Base-by-base conservation (phyloP, 228 moss, liverwort and hornwort genomes). In the Sphagnum fallax region DNA sequence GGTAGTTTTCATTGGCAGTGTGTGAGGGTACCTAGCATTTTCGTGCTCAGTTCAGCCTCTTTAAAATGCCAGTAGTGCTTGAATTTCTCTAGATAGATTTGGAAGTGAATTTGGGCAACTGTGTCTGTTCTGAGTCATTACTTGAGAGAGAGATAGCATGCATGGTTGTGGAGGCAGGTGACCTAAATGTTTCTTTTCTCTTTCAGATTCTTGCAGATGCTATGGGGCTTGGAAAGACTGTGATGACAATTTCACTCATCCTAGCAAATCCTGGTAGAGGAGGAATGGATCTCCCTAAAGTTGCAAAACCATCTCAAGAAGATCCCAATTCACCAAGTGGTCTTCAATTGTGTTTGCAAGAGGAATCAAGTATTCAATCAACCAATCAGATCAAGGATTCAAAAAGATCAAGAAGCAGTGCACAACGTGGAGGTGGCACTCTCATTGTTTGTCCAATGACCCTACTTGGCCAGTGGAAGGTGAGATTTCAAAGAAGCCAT, bases 371-470 rank as follows among this genome's bases (percentile, higher is more conserved):
- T 64, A 77, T 57, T 60, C 79, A 74, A 75, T 60, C 67, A 65
- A 52, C 59, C 8, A 80, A 71, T 63, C 78, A 67, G 70, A 52
- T 74, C 64, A 3, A 66, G 75, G 77, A 75, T 16, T 57, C 53
- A 50, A 85, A 63, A 60, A 80, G 72, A 65, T 82, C 69, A 63
- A 74, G 79, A 67, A 73, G 51, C 60, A 64, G 77, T 71, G 79
- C 71, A 67, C 78, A 81, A 75, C 85, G 81, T 65, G 94, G 94
- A 76, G 91, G 91, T 47, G 94, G 94, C 65, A 94, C 94, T 60
- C 89, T 94, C 72, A 90, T 94, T 50, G 81, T 94, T 47, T 94
- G 91, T 82, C 94, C 94, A 53, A 91, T 94, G 94, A 91, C 94
- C 59, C 77, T 94, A 65, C 86, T 94, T 71, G 91, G 91, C 62